Base-by-base conservation (phyloP, 192 early-diverging fungal genomes). In the Oehlia diaphana region DNA sequence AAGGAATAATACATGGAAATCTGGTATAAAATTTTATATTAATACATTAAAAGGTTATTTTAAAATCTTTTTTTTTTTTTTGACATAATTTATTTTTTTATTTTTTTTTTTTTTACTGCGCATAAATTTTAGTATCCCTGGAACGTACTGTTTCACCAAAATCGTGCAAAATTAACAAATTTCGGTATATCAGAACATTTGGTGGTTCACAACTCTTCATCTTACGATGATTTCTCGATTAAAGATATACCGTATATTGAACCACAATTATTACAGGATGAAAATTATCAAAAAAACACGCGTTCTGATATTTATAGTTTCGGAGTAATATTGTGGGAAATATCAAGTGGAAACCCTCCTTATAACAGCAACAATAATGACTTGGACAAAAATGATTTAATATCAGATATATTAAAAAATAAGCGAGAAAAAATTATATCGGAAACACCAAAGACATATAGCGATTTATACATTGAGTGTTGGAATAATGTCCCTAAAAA, bases 261-360 rank as follows among this genome's bases (percentile, higher is more conserved):
- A 16, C 64, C 64, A 12, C 64, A 66, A 66, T 16, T 66, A 16
- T 66, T 66, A 66, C 4, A 16, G 1, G 64, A 33, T 66, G 12
- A 35, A 28, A 31, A 31, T 33, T 33, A 66, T 33, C 33, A 31
- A 66, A 58, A 58, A 58, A 16, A 58, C 4, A 5, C 53, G 14
- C 53, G 53, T 58, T 66, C 64, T 66, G 64, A 66, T 31, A 66
- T 66, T 33, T 66, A 66, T 66, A 33, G 64, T 66, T 66, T 66
- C 4, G 64, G 64, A 2, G 13, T 66, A 4, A 28, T 66, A 66
- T 14, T 66, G 23, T 66, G 64, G 64, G 64, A 66, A 66, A 28
- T 66, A 12, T 66, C 64, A 10, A 33, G 64, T 31, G 64, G 64
- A 33, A 10, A 9, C 3, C 4, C 64, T 14, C 64, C 64, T 28